Base-by-base conservation (phyloP, 352 stramenopile species). In the Phytophthora ramorum region DNA sequence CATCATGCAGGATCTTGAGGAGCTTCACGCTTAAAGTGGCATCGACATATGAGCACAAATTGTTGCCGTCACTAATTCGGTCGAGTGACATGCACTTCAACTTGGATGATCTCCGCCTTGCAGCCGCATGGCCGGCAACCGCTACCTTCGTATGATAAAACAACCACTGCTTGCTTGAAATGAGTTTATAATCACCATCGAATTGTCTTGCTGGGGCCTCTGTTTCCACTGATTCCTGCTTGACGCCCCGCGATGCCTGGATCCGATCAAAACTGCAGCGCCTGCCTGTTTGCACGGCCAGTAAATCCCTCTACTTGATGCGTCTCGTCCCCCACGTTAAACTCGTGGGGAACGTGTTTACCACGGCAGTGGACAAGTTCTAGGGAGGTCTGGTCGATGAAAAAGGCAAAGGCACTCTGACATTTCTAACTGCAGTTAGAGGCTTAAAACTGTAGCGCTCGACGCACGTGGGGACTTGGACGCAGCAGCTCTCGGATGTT, bases 361-460 rank as follows among this genome's bases (percentile, higher is more conserved):
- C n/a, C 35, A 41, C 12, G 28, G 28, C 28, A 34, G 28, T 7
- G 28, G 26, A 30, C 1, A 30, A 30, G 6, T 30, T 30, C 2
- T 6, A 3, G 28, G 13, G 32, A 46, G 6, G 30, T 46, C 8
- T 5, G 10, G 12, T 22, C 7, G 37, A 17, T 19, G 16, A 43
- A 20, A 43, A 32, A 6, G 28, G 28, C 28, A 34, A 34, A 13
- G 28, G 7, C 28, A 12, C 8, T n/a, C n/a, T 44, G 16, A 2
- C 14, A 22, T 40, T 40, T 40, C 13, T 40, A 16, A 37, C 9
- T 14, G 32, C 8, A 43, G 12, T 43, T 22, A 44, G 7, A 44
- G 14, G 28, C 10, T 73, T 32, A 78, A 40, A 73, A 78, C 17
- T 54, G 56, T 26, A 78, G 52, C 26, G 70, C 40, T 62, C 70